Base-by-base conservation (phyloP, 2,329 filamentous ascomycete genomes). In the Hortaea werneckii region DNA sequence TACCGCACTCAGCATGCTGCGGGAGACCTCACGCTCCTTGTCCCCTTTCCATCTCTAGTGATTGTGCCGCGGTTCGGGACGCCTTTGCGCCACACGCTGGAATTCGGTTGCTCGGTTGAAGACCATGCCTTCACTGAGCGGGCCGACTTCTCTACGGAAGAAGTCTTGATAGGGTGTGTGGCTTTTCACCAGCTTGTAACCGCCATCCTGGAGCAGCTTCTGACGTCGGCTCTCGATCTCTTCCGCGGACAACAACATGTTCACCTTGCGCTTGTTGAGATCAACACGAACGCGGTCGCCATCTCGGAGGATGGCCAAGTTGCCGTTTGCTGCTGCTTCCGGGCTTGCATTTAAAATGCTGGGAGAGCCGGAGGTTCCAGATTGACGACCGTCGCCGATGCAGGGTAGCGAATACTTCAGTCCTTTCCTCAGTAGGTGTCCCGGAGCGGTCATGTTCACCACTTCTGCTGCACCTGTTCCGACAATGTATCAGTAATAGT, bases 301-400 rank as follows among this genome's bases (percentile, higher is more conserved):
- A 53, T 76, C 69, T 10, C 58, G 58, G 13, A 77, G 57, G 13
- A 77, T 63, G 4, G 71, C 73, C 13, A 77, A 62, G 44, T 77
- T 77, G 1, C 75, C 74, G 6, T 73, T 74, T 7, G 70, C 71
- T 1, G 74, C 73, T 9, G 75, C 74, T 57, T 78, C 75, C 6
- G 75, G 74, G 39, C 68, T 74, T 1, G 73, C 74, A 49, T 77
- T 76, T n/a, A 77, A 59, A 42, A 78, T 77, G 0, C 72, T 75
- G 1, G 74, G 75, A 3, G 70, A 74, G 0, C 70, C 73, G 3
- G 74, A 77, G 2, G 75, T 78, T 29, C 75, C 74, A 6, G 72
- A 76, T 54, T 77, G 75, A 40, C 75, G 62, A 1, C 74, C 75
- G 53, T 78, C 74, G 5, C 75, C 75, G 47, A 78, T 59, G 68